phyloP scores from a whole-genome alignment of 2,329 filamentous ascomycete genomes.

The Madurella fahalii region DNA sequence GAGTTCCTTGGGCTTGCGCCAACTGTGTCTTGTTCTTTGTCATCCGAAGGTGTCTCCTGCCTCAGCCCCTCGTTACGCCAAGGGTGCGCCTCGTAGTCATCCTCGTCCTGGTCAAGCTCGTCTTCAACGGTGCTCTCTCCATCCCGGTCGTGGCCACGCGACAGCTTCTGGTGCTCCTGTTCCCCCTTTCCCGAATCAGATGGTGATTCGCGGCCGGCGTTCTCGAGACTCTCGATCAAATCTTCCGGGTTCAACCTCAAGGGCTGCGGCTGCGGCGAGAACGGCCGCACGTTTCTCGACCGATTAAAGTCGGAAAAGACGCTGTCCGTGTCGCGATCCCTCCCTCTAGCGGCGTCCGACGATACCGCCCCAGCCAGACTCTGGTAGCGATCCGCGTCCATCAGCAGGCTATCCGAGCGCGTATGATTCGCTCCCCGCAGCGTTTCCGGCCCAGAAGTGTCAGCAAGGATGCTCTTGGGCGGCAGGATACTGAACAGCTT shows the following conservation, averaged over 20 bases:
- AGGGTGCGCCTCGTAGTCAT: conserved; percentile 23
- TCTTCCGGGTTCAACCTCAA: conserved; percentile 32
- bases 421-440: conserved; percentile 34
- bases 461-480: conserved; percentile 59
- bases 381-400: conserved; percentile 53
- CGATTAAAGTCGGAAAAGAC: conserved; percentile 54
- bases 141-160: background rate
- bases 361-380: conserved; percentile 41
- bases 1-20: conserved; percentile 16
- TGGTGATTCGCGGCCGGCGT: conserved; percentile 2
- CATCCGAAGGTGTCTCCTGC: conserved; percentile 9
- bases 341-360: conserved; percentile 21
- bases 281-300: conserved; percentile 51
- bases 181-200: background rate
- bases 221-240: conserved; percentile 25
- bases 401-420: conserved; percentile 53
- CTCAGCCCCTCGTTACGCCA: conserved; percentile 27
- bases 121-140: conserved; percentile 6
- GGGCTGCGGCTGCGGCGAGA: conserved; percentile 51
- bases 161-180: background rate
- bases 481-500: conserved; percentile 63
- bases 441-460: conserved; percentile 40
- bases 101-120: conserved; percentile 14
- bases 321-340: conserved; percentile 44
- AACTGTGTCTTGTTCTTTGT: conserved; percentile 18